phyloP scores from a whole-genome alignment of 441 rosid genomes.

The Brassica hybrid region DNA sequence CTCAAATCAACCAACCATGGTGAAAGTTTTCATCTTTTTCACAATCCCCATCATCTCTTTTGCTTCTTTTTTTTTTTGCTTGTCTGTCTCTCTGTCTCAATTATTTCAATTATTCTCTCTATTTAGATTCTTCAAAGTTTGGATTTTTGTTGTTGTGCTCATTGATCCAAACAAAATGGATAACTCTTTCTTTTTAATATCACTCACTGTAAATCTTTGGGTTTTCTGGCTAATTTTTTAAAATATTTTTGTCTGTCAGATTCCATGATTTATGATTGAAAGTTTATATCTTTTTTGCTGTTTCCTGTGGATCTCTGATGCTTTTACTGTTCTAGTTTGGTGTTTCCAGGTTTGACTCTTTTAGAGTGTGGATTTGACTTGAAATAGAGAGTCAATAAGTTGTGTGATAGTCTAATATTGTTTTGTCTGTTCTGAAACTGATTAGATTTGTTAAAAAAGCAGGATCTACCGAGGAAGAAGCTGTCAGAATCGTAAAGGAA shows the following conservation, averaged over 20 bases:
- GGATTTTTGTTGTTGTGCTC: slow-evolving; percentile 31
- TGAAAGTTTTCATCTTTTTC: not conserved
- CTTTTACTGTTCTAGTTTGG: slow-evolving; percentile 7
- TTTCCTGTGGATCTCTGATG: slow-evolving; percentile 1
- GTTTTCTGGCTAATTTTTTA: not conserved
- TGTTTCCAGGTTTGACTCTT: slow-evolving; percentile 7
- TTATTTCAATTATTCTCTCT: slow-evolving; percentile 26
- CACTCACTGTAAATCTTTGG: not conserved
- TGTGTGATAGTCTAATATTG: not conserved
- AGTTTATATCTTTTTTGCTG: slow-evolving; percentile 8
- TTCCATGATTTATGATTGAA: slow-evolving; percentile 21
- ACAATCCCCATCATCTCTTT: slow-evolving; percentile 12
- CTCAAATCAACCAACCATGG: slow-evolving; percentile 35
- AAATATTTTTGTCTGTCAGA: not conserved
- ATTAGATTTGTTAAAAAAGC: slow-evolving; percentile 24
- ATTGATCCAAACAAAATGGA: slow-evolving; percentile 28
- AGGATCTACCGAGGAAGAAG: not conserved
- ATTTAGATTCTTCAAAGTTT: slow-evolving; percentile 29
- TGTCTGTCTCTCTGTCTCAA: slow-evolving; percentile 35
- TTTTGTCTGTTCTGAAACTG: slow-evolving; percentile 13
- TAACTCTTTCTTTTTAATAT: not conserved
- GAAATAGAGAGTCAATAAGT: slow-evolving; percentile 15
- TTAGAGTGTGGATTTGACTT: slow-evolving; percentile 18
- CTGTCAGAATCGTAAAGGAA: slow-evolving; percentile 48
- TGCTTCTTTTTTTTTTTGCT: not conserved